Evolutionary conservation across 2,329 filamentous ascomycete species (phyloP).

Genomic region (Botryotinia globosa): DNA sequence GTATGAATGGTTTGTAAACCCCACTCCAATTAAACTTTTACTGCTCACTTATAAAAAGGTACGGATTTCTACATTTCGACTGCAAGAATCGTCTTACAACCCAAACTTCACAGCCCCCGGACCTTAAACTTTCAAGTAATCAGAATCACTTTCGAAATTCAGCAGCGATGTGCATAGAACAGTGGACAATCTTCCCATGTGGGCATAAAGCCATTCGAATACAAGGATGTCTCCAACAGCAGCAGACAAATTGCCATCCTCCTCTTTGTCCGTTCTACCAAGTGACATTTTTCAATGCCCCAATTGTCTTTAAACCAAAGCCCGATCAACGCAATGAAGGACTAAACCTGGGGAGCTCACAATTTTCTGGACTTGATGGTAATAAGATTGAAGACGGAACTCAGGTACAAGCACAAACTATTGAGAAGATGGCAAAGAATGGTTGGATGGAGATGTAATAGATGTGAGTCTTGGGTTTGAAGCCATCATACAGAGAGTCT

Average conservation of each 20-base stretch:
- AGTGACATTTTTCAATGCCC: background rate
- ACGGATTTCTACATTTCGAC: background rate
- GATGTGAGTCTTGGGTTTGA: background rate
- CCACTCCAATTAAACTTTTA: background rate
- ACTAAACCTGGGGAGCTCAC: background rate
- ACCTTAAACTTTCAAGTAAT: background rate
- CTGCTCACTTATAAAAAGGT: background rate
- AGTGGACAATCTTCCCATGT: background rate
- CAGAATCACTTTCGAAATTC: background rate
- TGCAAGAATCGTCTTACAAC: background rate
- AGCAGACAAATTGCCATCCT: background rate
- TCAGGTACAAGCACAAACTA: background rate
- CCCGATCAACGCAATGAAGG: background rate
- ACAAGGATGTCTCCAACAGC: background rate
- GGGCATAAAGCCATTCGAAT: background rate
- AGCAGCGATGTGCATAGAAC: background rate
- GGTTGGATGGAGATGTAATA: background rate
- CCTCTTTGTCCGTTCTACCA: background rate
- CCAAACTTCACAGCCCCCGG: background rate
- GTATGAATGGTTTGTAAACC: background rate
- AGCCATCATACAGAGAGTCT: background rate
- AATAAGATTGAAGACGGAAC: too few relatives aligned
- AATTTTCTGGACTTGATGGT: fast-evolving
- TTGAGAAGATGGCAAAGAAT: background rate
- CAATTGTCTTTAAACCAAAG: background rate